Conservation (phyloP, 1,284 basidiomycete genomes). For the Ceratobasidium papillatum region DNA sequence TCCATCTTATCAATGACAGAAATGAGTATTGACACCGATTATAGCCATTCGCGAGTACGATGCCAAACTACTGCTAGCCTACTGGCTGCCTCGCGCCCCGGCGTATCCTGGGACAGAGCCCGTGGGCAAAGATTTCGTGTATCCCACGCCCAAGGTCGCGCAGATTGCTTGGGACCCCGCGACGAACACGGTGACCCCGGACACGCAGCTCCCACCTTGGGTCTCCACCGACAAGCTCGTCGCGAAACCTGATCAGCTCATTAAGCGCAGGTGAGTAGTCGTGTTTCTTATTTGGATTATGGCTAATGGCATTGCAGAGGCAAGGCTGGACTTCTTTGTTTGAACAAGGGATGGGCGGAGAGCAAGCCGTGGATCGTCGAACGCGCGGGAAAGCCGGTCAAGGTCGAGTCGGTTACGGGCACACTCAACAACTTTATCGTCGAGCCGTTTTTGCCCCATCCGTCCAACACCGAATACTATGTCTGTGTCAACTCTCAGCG, state of each 20-base stretch:
- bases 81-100: slow-evolving; percentile 91
- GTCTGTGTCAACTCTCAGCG: slow-evolving; percentile 97
- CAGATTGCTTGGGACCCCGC: slow-evolving; percentile 88
- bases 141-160: slow-evolving; percentile 75
- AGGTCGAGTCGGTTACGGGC: slow-evolving; percentile 93
- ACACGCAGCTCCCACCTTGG: slow-evolving; percentile 80
- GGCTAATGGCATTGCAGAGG: slow-evolving; percentile 64
- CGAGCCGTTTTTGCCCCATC: slow-evolving; percentile 97
- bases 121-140: slow-evolving; percentile 69
- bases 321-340: slow-evolving; percentile 92
- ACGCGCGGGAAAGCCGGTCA: slow-evolving; percentile 92
- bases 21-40: neutral
- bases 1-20: neutral
- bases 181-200: slow-evolving; percentile 83
- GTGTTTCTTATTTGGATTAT: neutral
- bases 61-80: slow-evolving; percentile 91
- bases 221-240: slow-evolving; percentile 90
- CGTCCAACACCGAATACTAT: slow-evolving; percentile 94
- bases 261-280: slow-evolving; percentile 73
- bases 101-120: slow-evolving; percentile 62
- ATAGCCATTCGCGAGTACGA: slow-evolving; percentile 93
- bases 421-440: slow-evolving; percentile 98
- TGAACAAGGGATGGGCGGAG: slow-evolving; percentile 93
- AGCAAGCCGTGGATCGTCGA: slow-evolving; percentile 88
- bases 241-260: slow-evolving; percentile 96